Base-by-base conservation (phyloP, 306 rosid species). In the Vachellia pachyceras region DNA sequence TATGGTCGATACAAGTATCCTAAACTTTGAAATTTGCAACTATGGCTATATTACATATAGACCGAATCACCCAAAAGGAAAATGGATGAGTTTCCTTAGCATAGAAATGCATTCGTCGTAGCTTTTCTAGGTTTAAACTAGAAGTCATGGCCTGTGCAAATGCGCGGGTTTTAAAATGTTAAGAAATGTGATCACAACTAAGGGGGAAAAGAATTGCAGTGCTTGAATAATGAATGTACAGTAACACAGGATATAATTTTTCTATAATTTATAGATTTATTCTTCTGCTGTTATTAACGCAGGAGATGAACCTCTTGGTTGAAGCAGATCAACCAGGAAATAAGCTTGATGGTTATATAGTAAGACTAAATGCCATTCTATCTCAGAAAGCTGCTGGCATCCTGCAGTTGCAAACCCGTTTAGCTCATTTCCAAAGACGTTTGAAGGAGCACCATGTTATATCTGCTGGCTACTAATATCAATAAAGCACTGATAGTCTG, bases 241-340 rank as follows among this genome's bases (percentile, higher is more conserved):
- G 64, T 22, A 22, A 9, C 14, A 57, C 29, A n/a, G n/a, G 63
- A 20, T 55, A 8, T 55, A 6, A n/a, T 13, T 57, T 57, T 57
- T 4, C 10, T 23, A 10, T 58, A 10, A 4, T 9, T 0, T 22
- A 22, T 58, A 10, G 36, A 23, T 10, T 23, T 22, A 3, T 63
- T 66, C 72, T 37, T 80, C 61, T 80, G 23, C 44, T 54, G 18
- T 42, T 68, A 46, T 85, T 7, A 63, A 82, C 87, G 88, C 92
- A 96, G 99, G 99, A 96, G 83, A 96, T 96, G 99, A 90, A 89
- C 85, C 96, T 96, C 61, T 88, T 96, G 90, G 98, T 93, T 40
- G 97, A 90, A 83, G 99, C 98, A 77, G 99, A 94, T 85, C 96
- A 92, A 83, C 99, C 99, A 35, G 99, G 97, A 74, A 96, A 94